Conservation (phyloP, 1,139 yeast genomes). For the Protomyces inundatus region DNA sequence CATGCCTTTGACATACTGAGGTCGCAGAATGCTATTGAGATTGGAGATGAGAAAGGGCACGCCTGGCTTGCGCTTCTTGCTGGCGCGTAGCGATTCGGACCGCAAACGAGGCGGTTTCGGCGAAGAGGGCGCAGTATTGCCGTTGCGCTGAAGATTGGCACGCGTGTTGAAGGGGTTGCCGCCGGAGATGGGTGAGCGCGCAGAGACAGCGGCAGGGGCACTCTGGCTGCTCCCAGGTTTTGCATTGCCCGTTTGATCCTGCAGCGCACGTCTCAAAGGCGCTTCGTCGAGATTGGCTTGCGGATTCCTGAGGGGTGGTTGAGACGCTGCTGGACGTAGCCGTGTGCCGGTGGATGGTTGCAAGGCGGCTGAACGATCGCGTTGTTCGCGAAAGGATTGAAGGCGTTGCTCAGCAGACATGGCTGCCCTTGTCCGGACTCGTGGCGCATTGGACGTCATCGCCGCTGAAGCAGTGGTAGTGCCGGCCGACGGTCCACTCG, state of each 20-base stretch:
- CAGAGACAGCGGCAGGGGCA: neutral
- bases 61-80: neutral
- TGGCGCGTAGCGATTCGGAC: neutral
- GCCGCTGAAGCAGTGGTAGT: neutral
- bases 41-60: constrained; percentile 7
- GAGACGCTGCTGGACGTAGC: neutral
- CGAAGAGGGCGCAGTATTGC: no score
- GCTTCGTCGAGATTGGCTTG: neutral
- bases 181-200: neutral
- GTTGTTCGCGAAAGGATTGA: neutral
- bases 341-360: neutral
- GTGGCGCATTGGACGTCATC: neutral
- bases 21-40: constrained; percentile 13
- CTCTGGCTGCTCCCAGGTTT: neutral
- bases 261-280: neutral
- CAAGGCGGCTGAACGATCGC: neutral
- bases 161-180: neutral
- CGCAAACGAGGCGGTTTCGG: no score
- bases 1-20: constrained; percentile 44
- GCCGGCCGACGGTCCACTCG: neutral
- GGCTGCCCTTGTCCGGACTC: neutral
- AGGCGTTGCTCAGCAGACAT: neutral
- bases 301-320: neutral
- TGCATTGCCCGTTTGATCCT: neutral
- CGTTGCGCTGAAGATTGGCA: neutral